phyloP scores from a whole-genome alignment of 371 early-diverging fungal genomes.

The Mortierella sp. region DNA sequence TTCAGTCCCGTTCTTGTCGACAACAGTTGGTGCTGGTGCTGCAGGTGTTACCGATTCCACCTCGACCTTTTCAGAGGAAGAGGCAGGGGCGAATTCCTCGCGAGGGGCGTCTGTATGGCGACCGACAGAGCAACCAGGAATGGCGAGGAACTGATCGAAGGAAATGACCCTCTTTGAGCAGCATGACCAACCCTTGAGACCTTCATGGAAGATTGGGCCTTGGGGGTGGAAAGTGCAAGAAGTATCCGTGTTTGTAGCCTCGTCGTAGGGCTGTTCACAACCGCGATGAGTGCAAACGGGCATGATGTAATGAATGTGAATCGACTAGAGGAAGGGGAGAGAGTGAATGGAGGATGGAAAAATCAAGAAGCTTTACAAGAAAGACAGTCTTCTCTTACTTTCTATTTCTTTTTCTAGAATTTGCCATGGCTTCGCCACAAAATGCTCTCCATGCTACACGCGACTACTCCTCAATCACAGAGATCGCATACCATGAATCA shows the following conservation, averaged over 20 bases:
- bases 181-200: conserved; percentile 95
- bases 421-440: conserved; percentile 28
- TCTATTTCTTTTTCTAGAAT: conserved; percentile 27
- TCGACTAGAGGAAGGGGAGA: conserved; percentile 2
- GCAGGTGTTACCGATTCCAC: conserved; percentile 12
- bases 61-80: conserved; percentile 30
- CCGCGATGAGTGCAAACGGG: conserved; percentile 81
- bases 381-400: not conserved
- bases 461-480: conserved; percentile 29
- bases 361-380: conserved; percentile 5
- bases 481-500: conserved; percentile 59
- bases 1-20: conserved; percentile 31
- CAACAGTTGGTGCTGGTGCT: conserved; percentile 21
- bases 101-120: conserved; percentile 71
- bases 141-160: conserved; percentile 93
- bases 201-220: conserved; percentile 94
- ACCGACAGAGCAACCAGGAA: conserved; percentile 82
- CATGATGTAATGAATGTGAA: conserved; percentile 52
- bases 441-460: conserved; percentile 28
- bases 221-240: conserved; percentile 86
- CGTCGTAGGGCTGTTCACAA: conserved; percentile 85
- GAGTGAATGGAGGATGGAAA: not conserved
- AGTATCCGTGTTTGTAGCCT: conserved; percentile 76
- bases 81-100: conserved; percentile 54
- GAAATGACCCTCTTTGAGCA: conserved; percentile 91